These are phyloP conservation scores for Talaromyces amestolkiae DNA, from an alignment of 2,329 filamentous ascomycete genomes.

Conservation along the genomic window DNA sequence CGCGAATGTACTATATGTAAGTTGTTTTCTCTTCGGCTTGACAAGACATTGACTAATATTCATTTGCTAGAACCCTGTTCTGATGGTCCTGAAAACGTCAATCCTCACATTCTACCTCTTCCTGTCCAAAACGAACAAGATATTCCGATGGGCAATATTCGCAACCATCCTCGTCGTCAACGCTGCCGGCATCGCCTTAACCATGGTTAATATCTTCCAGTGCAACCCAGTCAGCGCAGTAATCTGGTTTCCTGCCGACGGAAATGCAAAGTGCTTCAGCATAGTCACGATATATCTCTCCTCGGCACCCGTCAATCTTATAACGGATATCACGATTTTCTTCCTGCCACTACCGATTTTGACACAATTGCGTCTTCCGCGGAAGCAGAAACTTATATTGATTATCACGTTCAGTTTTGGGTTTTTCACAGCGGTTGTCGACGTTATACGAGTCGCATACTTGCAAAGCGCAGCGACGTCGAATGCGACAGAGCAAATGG, in stretches of 20 bases:
- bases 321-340: slow-evolving; percentile 84
- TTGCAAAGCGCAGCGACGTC: slow-evolving; percentile 67
- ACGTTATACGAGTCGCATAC: slow-evolving; percentile 87
- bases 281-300: slow-evolving; percentile 64
- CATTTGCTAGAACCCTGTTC: slow-evolving; percentile 68
- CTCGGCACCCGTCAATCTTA: slow-evolving; percentile 85
- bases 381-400: slow-evolving; percentile 82
- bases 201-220: slow-evolving; percentile 83
- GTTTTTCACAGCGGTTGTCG: slow-evolving; percentile 81
- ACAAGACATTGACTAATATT: background rate
- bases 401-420: slow-evolving; percentile 83
- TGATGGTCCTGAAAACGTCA: slow-evolving; percentile 92
- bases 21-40: slow-evolving; percentile 18
- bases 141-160: slow-evolving; percentile 81
- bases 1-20: slow-evolving; percentile 60
- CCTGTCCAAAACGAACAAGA: slow-evolving; percentile 72
- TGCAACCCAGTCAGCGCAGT: slow-evolving; percentile 72
- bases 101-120: slow-evolving; percentile 87
- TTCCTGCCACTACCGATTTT: slow-evolving; percentile 85
- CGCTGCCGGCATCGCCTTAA: slow-evolving; percentile 71
- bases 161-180: slow-evolving; percentile 75
- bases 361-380: slow-evolving; percentile 79
- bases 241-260: slow-evolving; percentile 54
- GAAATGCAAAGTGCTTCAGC: slow-evolving; percentile 55
- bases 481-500: slow-evolving; percentile 29